phyloP scores from a whole-genome alignment of 2,329 filamentous ascomycete genomes.

The Anthostomella pinea region DNA sequence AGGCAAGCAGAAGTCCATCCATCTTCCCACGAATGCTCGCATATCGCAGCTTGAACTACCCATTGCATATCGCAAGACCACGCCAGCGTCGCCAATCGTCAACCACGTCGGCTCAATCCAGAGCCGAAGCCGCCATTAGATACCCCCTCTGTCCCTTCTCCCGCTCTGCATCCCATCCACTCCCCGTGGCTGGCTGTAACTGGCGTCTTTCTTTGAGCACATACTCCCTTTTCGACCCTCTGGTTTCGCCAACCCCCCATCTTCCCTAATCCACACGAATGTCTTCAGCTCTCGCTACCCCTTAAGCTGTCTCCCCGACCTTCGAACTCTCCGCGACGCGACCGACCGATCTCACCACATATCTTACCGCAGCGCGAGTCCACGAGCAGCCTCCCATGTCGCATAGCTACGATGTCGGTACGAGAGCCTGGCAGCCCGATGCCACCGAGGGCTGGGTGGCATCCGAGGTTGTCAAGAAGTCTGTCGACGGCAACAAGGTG shows the following conservation, averaged over 20 bases:
- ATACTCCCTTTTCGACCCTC: constrained; percentile 19
- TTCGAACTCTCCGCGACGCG: constrained; percentile 15
- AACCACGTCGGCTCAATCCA: too few relatives aligned
- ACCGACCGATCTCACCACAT: constrained; percentile 14
- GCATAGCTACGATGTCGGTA: constrained; percentile 93
- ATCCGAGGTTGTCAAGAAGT: constrained; percentile 88
- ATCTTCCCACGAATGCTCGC: too few relatives aligned
- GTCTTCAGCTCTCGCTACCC: constrained; percentile 27
- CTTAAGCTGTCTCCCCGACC: constrained; percentile 18
- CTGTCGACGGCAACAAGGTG: constrained; percentile 79
- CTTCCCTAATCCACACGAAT: constrained; percentile 25
- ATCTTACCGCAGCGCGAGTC: constrained; percentile 8
- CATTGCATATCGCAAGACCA: too few relatives aligned
- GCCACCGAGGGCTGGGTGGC: constrained; percentile 94
- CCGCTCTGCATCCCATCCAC: too few relatives aligned
- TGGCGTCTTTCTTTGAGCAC: constrained; percentile 18
- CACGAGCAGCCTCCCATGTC: constrained; percentile 61
- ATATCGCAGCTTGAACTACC: too few relatives aligned
- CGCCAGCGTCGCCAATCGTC: too few relatives aligned
- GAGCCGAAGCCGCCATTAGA: too few relatives aligned
- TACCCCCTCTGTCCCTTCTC: constrained; percentile 5
- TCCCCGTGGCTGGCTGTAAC: constrained; percentile 9
- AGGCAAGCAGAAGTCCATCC: background rate
- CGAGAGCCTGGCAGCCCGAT: constrained; percentile 97
- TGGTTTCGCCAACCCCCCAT: constrained; percentile 13